Percentiles rank a stretch among this genome's conserved stretches.
These are phyloP conservation scores for Fragaria nilgerrensis DNA, from an alignment of 306 rosid species.

Conservation along the genomic window DNA sequence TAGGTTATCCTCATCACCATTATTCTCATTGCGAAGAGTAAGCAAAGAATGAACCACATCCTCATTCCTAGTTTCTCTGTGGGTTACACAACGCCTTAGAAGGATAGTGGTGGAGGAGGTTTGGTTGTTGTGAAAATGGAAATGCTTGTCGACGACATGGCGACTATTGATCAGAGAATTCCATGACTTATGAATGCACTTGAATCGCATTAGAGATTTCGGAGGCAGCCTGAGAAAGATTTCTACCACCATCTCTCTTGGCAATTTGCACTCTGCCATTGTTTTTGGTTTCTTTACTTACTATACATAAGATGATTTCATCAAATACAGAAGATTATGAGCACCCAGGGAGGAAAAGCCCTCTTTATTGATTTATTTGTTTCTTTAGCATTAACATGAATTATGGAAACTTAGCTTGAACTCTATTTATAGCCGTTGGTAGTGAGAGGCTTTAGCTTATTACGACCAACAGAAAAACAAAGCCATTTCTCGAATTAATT, in stretches of 20 bases:
- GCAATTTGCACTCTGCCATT: conserved; percentile 1
- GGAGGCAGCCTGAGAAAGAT: conserved; percentile 22
- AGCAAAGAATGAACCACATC: conserved; percentile 6
- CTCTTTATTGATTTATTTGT: too few relatives aligned
- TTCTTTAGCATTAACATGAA: too few relatives aligned
- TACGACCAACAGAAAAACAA: too few relatives aligned
- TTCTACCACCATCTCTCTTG: conserved; percentile 4
- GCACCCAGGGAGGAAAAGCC: too few relatives aligned
- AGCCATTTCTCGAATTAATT: too few relatives aligned
- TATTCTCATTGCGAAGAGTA: neutral
- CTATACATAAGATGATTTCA: neutral
- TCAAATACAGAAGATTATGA: neutral
- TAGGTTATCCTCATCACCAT: neutral
- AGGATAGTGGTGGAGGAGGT: neutral
- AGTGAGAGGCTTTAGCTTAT: too few relatives aligned
- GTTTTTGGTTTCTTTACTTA: neutral
- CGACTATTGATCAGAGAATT: neutral
- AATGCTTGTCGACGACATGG: conserved; percentile 9
- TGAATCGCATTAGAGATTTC: conserved; percentile 16
- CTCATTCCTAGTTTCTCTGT: neutral
- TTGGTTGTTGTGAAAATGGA: neutral
- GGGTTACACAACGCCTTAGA: neutral
- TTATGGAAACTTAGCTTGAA: too few relatives aligned
- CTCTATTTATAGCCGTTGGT: too few relatives aligned
- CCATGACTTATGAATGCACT: conserved; percentile 11